Evolutionary conservation across 768 basidiomycete genomes (phyloP).

Genomic region (Tulasnella sp.): DNA sequence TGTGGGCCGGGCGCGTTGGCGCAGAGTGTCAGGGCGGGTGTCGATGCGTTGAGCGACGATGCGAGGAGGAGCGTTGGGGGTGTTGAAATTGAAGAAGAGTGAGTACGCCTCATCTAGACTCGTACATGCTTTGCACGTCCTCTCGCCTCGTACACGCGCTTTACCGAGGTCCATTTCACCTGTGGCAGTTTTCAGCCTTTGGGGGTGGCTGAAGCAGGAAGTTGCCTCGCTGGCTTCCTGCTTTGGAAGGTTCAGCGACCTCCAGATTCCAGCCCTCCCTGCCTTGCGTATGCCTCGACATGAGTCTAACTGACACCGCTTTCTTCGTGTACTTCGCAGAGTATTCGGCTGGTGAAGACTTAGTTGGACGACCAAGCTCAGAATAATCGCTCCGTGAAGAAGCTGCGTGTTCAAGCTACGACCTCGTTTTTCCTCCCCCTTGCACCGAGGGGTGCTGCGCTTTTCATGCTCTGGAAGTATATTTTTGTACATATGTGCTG

Average conservation of each 20-base stretch:
- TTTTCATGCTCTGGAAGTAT: too few relatives aligned
- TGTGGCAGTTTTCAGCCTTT: too few relatives aligned
- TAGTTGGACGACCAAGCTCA: background rate
- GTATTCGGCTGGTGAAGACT: constrained; percentile 1
- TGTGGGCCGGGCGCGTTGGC: constrained; percentile 31
- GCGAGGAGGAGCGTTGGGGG: constrained; percentile 31
- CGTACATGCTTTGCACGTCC: too few relatives aligned
- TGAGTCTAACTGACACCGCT: background rate
- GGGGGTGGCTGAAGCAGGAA: too few relatives aligned
- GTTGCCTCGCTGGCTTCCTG: too few relatives aligned
- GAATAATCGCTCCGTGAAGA: background rate
- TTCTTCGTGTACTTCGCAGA: background rate
- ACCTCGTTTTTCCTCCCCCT: background rate
- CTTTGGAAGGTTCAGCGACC: too few relatives aligned
- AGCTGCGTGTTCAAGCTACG: background rate
- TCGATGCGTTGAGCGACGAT: background rate
- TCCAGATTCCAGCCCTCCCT: background rate
- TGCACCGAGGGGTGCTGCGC: too few relatives aligned
- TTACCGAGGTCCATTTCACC: too few relatives aligned
- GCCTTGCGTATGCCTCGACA: background rate
- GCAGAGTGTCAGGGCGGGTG: constrained; percentile 17
- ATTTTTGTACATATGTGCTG: too few relatives aligned
- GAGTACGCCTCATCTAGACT: background rate
- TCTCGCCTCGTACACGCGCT: too few relatives aligned
- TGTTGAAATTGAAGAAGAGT: constrained; percentile 34